These are phyloP conservation scores for Pneumocystis sp. DNA, from an alignment of 1,139 yeast genomes.

Conservation along the genomic window DNA sequence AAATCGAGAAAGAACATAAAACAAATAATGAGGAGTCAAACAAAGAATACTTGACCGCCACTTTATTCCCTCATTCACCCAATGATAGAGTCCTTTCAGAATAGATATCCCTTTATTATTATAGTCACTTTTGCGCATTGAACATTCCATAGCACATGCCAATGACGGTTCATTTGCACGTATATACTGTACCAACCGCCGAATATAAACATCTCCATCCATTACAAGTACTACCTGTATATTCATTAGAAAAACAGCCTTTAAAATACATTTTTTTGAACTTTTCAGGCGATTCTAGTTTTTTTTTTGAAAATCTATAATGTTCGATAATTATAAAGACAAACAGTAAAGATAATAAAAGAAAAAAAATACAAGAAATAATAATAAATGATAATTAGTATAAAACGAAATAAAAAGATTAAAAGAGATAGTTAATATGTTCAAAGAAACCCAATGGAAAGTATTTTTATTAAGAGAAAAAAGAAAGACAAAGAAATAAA, in stretches of 20 bases:
- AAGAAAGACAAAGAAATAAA: too few relatives aligned
- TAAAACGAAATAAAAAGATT: too few relatives aligned
- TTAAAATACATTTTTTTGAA: neutral
- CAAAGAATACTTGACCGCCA: slow-evolving; percentile 42
- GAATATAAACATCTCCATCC: slow-evolving; percentile 28
- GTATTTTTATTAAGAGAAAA: too few relatives aligned
- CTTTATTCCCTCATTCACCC: slow-evolving; percentile 30
- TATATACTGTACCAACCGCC: slow-evolving; percentile 26
- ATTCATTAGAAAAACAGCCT: neutral
- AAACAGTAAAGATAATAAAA: neutral
- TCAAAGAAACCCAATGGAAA: neutral
- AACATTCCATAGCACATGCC: slow-evolving; percentile 24
- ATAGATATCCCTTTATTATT: slow-evolving; percentile 21
- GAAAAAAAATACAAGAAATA: too few relatives aligned
- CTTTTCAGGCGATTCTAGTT: neutral
- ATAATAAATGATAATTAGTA: too few relatives aligned
- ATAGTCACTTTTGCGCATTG: slow-evolving; percentile 16
- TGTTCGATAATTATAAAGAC: neutral
- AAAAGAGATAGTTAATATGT: too few relatives aligned
- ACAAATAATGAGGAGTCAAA: slow-evolving; percentile 48
- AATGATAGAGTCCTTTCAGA: slow-evolving; percentile 31
- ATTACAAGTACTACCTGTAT: neutral
- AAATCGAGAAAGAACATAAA: slow-evolving; percentile 43
- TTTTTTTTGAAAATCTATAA: neutral
- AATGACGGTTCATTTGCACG: slow-evolving; percentile 28